Conservation (phyloP, 208 protist genomes). For the Leishmania guyanensis region DNA sequence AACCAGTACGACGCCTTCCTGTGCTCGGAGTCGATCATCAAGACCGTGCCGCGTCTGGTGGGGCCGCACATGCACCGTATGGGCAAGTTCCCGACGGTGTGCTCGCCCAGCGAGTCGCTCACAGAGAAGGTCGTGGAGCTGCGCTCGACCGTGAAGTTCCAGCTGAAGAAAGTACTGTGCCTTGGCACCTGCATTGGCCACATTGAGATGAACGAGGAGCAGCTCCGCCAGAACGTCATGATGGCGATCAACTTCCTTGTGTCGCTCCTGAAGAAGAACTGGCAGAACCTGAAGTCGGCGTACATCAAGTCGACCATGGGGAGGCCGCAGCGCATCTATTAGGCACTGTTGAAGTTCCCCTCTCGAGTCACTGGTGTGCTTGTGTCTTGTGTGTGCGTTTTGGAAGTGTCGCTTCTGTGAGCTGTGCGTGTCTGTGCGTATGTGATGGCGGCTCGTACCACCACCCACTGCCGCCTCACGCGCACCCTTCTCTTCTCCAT, state of each 20-base stretch:
- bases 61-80: constrained; percentile 99
- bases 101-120: constrained; percentile 94
- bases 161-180: constrained; percentile 99
- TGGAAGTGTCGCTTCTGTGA: background rate
- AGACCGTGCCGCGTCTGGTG: constrained; percentile 94
- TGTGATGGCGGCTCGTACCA: background rate
- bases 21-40: constrained; percentile 96
- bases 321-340: constrained; percentile 97
- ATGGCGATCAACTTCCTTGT: constrained; percentile 99
- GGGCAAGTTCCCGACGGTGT: constrained; percentile 98
- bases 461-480: background rate
- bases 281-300: constrained; percentile 99
- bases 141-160: constrained; percentile 98
- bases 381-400: constrained; percentile 7
- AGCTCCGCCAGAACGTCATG: constrained; percentile 96
- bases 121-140: constrained; percentile 95
- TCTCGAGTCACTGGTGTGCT: background rate
- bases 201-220: constrained; percentile 95
- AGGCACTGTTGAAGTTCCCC: constrained; percentile 7
- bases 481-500: background rate
- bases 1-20: constrained; percentile 99
- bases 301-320: constrained; percentile 99
- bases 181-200: constrained; percentile 98
- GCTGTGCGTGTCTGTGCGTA: background rate
- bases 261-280: constrained; percentile 99